These are phyloP conservation scores for Luffa acutangula DNA, from an alignment of 306 rosid species.

Conservation along the genomic window DNA sequence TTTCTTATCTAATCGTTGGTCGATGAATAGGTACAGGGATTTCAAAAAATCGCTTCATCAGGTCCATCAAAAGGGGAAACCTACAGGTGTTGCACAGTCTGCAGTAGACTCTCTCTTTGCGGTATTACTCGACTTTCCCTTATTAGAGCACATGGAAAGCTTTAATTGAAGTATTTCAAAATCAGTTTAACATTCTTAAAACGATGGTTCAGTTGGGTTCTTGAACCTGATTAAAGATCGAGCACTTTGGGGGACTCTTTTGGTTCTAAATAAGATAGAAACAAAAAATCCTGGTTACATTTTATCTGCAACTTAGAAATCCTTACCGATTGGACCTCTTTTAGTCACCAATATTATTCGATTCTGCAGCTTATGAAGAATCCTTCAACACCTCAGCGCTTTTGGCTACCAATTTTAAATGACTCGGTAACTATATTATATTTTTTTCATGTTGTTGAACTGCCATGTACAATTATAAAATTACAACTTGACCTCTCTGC, in stretches of 20 bases:
- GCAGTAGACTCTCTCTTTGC: conserved; percentile 66
- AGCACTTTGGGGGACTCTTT: background rate
- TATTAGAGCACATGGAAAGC: background rate
- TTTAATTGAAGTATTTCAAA: background rate
- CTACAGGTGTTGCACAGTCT: conserved; percentile 54
- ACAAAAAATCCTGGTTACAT: background rate
- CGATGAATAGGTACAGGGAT: conserved; percentile 65
- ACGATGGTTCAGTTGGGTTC: background rate
- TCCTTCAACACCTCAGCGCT: conserved; percentile 83
- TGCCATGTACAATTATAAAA: background rate
- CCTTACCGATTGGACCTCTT: background rate
- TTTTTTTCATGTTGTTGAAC: background rate
- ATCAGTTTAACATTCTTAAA: background rate
- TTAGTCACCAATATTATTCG: background rate
- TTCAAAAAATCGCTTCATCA: conserved; percentile 79
- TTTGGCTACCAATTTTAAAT: conserved; percentile 80
- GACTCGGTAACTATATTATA: conserved; percentile 55
- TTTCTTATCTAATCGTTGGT: conserved; percentile 9
- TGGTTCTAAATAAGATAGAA: background rate
- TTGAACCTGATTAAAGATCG: background rate
- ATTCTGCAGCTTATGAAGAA: conserved; percentile 74
- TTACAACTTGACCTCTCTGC: conserved; percentile 16
- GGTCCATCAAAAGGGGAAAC: conserved; percentile 40
- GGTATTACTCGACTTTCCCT: conserved; percentile 28
- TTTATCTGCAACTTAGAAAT: background rate